phyloP scores from a whole-genome alignment of 2,329 filamentous ascomycete genomes.

The Colletotrichum siamense region DNA sequence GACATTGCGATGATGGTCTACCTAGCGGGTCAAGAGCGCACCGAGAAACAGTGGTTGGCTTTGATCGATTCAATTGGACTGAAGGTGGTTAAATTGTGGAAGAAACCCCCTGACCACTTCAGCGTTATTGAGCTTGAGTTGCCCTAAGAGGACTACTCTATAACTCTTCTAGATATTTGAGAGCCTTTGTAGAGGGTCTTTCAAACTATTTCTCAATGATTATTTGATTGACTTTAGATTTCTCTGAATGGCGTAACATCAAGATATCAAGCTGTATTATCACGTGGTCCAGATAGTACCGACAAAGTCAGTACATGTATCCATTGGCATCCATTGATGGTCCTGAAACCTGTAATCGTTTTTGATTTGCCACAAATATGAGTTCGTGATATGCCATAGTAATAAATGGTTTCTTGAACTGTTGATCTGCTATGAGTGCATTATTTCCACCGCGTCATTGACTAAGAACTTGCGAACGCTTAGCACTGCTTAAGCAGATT shows the following conservation, averaged over 20 bases:
- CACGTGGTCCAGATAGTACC: not conserved
- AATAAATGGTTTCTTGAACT: not conserved
- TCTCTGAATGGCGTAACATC: accelerated
- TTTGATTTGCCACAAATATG: accelerated
- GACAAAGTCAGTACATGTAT: not conserved
- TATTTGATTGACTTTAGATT: not conserved
- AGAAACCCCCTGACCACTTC: not conserved
- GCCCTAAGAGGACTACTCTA: not conserved
- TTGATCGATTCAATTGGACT: conserved; percentile 1
- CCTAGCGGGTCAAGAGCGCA: not conserved
- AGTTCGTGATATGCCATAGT: accelerated
- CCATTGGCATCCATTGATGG: not conserved
- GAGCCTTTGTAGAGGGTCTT: accelerated
- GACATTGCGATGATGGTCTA: conserved; percentile 2
- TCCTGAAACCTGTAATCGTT: accelerated
- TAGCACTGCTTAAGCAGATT: accelerated
- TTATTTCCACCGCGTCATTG: accelerated
- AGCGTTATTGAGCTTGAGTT: not conserved
- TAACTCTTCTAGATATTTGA: accelerated
- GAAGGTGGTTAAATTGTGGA: conserved; percentile 5
- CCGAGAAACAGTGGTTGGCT: conserved; percentile 8
- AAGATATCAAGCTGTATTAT: not conserved
- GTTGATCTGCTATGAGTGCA: accelerated
- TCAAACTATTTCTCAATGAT: accelerated
- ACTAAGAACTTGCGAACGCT: not conserved